Conservation (phyloP, 352 stramenopile genomes). For the Globisporangium canariense region DNA sequence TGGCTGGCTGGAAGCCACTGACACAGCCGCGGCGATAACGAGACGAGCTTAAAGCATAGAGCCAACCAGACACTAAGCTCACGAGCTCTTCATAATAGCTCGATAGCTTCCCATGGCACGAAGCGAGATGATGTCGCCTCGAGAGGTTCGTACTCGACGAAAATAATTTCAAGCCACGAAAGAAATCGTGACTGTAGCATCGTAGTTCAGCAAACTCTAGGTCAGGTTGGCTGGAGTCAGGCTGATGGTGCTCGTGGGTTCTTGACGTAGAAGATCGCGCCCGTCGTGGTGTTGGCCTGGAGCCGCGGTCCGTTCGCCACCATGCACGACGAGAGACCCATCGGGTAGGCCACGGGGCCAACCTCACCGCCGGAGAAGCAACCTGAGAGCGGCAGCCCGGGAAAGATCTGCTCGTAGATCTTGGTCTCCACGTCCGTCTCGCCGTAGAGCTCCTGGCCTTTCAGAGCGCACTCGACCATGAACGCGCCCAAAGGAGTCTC, state of each 20-base stretch:
- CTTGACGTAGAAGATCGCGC: slow-evolving; percentile 37
- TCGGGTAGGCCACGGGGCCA: slow-evolving; percentile 32
- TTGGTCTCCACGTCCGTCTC: slow-evolving; percentile 23
- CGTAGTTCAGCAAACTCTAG: background rate
- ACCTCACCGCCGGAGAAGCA: slow-evolving; percentile 36
- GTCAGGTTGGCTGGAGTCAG: background rate
- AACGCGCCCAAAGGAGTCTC: slow-evolving; percentile 30
- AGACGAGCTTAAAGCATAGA: no score
- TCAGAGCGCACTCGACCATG: slow-evolving; percentile 27
- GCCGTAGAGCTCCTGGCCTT: slow-evolving; percentile 25
- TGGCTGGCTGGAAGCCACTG: background rate
- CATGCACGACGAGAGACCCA: slow-evolving; percentile 12
- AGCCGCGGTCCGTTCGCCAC: slow-evolving; percentile 18
- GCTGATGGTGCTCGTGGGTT: background rate
- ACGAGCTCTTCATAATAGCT: background rate
- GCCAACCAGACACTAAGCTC: background rate
- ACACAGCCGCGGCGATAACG: no score
- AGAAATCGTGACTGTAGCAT: background rate
- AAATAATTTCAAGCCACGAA: background rate
- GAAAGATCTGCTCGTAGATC: slow-evolving; percentile 24
- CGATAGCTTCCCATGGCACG: background rate
- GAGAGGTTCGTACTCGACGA: background rate
- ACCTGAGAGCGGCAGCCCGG: slow-evolving; percentile 22
- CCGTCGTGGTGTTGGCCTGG: slow-evolving; percentile 46
- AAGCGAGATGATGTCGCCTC: background rate